Evolutionary conservation across 164 flowering plant species (phyloP).

Genomic region (Cinnamomum micranthum): DNA sequence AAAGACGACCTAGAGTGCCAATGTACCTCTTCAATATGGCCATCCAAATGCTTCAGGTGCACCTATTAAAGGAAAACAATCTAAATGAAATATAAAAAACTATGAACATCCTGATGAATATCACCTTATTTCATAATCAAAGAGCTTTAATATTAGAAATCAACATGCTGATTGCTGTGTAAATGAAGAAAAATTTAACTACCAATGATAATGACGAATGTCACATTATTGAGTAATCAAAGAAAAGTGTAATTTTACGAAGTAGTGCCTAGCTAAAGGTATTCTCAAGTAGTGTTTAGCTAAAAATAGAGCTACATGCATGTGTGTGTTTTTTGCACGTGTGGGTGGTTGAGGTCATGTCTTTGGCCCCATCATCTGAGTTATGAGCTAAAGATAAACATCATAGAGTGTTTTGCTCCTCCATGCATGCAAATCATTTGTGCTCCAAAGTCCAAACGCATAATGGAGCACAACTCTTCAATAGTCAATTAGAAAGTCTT

Average conservation of each 20-base stretch:
- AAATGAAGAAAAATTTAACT: no score
- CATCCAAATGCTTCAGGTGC: constrained; percentile 98
- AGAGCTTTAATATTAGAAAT: no score
- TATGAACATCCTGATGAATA: neutral
- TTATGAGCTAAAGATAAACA: neutral
- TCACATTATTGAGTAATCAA: neutral
- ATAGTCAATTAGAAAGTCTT: neutral
- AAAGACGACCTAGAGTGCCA: neutral
- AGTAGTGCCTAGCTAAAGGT: neutral
- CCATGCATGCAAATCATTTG: neutral
- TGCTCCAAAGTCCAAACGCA: neutral
- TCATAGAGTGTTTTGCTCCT: neutral
- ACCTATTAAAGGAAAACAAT: constrained; percentile 41
- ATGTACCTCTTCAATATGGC: constrained; percentile 95
- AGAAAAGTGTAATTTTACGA: no score
- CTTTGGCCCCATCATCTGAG: neutral
- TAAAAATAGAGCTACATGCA: no score
- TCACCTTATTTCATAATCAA: neutral
- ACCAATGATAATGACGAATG: neutral
- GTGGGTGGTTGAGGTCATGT: no score
- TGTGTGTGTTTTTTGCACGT: no score
- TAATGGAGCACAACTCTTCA: neutral
- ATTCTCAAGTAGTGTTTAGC: no score
- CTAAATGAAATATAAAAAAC: neutral
- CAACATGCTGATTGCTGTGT: no score